Evolutionary conservation across 2,329 filamentous ascomycete genomes (phyloP).

Genomic region (Macroventuria anomochaeta): DNA sequence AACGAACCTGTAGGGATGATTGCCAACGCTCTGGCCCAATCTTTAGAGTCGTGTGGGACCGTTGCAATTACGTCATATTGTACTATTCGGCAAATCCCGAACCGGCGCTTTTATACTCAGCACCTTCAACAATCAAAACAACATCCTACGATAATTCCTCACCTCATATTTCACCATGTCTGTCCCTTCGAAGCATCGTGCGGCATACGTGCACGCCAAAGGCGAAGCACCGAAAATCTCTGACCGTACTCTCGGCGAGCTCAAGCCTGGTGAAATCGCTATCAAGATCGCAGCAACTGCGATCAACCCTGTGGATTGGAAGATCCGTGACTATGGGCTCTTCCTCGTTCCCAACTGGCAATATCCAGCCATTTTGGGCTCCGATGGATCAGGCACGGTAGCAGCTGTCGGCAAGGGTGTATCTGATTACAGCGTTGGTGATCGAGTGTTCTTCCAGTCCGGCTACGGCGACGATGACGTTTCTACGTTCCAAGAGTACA

Average conservation of each 20-base stretch:
- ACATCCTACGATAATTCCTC: background rate
- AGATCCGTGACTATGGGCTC: constrained; percentile 52
- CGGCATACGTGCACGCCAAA: constrained; percentile 1
- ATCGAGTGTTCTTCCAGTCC: constrained; percentile 40
- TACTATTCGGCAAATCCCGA: too few relatives aligned
- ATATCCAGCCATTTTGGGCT: constrained; percentile 54
- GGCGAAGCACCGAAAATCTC: constrained; percentile 15
- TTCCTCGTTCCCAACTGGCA: constrained; percentile 45
- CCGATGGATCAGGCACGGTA: constrained; percentile 55
- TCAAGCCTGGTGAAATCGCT: constrained; percentile 57
- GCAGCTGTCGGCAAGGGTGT: constrained; percentile 52
- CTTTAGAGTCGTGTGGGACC: too few relatives aligned
- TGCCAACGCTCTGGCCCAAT: too few relatives aligned
- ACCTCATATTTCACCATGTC: background rate
- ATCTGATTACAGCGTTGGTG: constrained; percentile 26
- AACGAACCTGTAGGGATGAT: too few relatives aligned
- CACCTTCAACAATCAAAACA: background rate
- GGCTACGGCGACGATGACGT: constrained; percentile 33
- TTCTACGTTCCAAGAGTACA: constrained; percentile 33
- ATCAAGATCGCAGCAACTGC: constrained; percentile 57
- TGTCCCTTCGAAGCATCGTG: constrained; percentile 2
- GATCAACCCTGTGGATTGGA: constrained; percentile 57
- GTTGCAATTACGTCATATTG: too few relatives aligned
- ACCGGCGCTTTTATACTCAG: too few relatives aligned
- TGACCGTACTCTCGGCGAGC: constrained; percentile 52